Evolutionary conservation across 495 filamentous ascomycete species (phyloP), one percentile per base, ranked within the genome.

Genomic region (Penicillium atrosanguineum): DNA sequence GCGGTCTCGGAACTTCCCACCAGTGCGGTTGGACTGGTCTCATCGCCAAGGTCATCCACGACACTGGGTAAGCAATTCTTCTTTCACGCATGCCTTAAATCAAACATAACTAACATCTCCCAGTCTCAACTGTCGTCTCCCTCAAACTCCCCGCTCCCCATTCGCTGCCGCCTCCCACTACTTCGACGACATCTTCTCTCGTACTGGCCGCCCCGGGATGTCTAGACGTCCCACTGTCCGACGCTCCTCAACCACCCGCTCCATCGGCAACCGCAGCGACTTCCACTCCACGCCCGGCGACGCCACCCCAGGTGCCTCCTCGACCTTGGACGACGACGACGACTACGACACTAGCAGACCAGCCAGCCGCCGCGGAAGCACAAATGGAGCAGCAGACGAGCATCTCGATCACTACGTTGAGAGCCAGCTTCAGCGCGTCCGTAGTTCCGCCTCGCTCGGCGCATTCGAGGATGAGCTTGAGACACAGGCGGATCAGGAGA

Each of bases 1-100:
- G 90, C 46, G 93, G 94, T 6, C 77, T 97, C 7, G 93, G 93
- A 48, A 90, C 93, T 20, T 94, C 89, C 43, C 94, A 97, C 70
- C 93, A 97, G 67, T 95, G 90, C 55, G 93, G 93, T 6, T 97
- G 94, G 94, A 96, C 93, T n/a, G 94, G 93, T 0, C 64, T 97
- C 44, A 89, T 97, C 61, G 93, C 93, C 8, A 92, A 95, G 64
- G 84, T 97, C 83, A 97, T 97, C 47, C 93, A 97, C 55, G 93
- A 97, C 59, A 95, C 93, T 54, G 93, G 90, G 89, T 88, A 81
- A 69, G 86, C 28, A 19, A 34, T 21, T n/a, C 11, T 53, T 18
- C 52, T 39, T 31, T 37, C 42, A n/a, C 15, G 25, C 29, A 37
- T 15, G 28, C 38, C 57, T 34, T 62, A 50, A 45, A 25, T 48